A percentile compares a stretch with the other conserved stretches of the same genome.
These are phyloP conservation scores for Penicillium janthinellum DNA, from an alignment of 2,329 filamentous ascomycete genomes.

Conservation along the genomic window DNA sequence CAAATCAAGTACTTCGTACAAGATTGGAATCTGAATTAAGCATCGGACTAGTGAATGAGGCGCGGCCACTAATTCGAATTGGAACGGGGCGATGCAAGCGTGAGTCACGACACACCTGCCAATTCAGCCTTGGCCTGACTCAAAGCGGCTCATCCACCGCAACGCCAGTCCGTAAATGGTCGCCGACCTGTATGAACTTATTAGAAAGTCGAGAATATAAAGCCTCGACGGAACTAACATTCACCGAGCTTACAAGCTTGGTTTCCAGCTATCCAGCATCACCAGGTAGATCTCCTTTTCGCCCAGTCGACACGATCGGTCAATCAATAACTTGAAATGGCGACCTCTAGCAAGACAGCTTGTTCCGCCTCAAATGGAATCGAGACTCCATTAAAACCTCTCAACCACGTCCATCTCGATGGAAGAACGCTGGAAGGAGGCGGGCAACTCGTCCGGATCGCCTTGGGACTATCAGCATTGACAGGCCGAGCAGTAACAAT, in stretches of 20 bases:
- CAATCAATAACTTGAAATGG: not conserved
- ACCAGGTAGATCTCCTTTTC: not conserved
- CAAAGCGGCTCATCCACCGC: not conserved
- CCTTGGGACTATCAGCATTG: conserved; percentile 57
- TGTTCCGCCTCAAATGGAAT: conserved; percentile 3
- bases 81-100: not conserved
- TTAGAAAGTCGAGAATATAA: not conserved
- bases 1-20: too few relatives aligned
- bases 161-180: not conserved
- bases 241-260: not conserved
- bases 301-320: not conserved
- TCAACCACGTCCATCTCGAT: conserved; percentile 46
- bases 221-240: not conserved
- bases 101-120: not conserved
- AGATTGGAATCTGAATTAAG: not conserved
- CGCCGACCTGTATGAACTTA: too few relatives aligned
- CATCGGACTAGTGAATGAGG: not conserved
- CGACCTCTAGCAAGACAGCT: conserved; percentile 1
- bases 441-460: conserved; percentile 62
- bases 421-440: conserved; percentile 64
- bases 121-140: conserved; percentile 1
- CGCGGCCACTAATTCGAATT: not conserved
- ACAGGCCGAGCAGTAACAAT: conserved; percentile 54
- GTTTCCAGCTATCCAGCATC: too few relatives aligned
- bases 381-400: conserved; percentile 4